Percentiles rank a stretch among this genome's conserved stretches.
These are phyloP conservation scores for Kurtzmaniella cleridarum DNA, from an alignment of 805 yeast genomes.

Conservation along the genomic window DNA sequence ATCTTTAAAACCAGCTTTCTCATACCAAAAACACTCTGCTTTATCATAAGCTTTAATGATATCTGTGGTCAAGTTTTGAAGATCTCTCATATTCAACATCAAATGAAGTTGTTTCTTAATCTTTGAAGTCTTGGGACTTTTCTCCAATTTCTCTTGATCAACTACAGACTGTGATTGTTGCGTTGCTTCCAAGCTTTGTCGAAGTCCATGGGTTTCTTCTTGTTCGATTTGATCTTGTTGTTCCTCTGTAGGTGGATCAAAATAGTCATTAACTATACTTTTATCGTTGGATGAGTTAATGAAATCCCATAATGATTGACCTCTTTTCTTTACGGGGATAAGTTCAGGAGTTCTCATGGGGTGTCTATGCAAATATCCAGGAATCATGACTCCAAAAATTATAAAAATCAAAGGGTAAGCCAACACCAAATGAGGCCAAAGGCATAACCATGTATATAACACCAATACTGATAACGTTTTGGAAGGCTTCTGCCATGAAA, in stretches of 20 bases:
- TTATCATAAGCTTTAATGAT: conserved; percentile 45
- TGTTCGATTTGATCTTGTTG: neutral
- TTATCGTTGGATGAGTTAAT: conserved; percentile 24
- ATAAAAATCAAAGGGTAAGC: conserved; percentile 57
- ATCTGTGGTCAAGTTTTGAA: conserved; percentile 60
- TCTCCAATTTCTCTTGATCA: neutral
- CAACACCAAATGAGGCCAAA: conserved; percentile 65
- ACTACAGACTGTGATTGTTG: neutral
- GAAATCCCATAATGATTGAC: conserved; percentile 48
- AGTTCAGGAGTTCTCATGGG: conserved; percentile 48
- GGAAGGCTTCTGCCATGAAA: conserved; percentile 74
- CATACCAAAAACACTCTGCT: conserved; percentile 51
- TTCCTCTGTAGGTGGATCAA: conserved; percentile 10
- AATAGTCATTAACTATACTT: conserved; percentile 28
- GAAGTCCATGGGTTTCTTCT: neutral
- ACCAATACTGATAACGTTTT: conserved; percentile 58
- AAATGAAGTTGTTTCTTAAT: conserved; percentile 37
- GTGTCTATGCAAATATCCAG: conserved; percentile 65
- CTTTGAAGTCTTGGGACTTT: neutral
- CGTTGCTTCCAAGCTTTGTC: neutral
- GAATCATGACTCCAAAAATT: conserved; percentile 56
- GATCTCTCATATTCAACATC: conserved; percentile 62
- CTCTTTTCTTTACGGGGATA: conserved; percentile 42
- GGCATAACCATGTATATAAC: conserved; percentile 59
- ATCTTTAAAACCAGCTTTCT: conserved; percentile 65